phyloP scores from a whole-genome alignment of 352 stramenopile species.

The Phytopythium aichiense region DNA sequence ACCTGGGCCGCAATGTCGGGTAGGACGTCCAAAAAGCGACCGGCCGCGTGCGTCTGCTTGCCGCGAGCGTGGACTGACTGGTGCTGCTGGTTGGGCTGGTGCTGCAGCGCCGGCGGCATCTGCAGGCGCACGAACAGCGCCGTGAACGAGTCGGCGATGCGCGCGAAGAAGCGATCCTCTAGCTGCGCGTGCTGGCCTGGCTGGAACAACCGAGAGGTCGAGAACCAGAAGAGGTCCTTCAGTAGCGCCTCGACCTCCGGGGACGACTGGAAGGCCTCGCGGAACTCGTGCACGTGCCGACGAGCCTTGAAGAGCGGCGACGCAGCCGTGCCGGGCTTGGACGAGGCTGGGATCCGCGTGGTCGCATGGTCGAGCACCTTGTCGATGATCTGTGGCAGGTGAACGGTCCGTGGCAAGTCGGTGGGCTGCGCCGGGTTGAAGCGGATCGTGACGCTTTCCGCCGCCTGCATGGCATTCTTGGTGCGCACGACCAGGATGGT shows the following conservation, averaged over 20 bases:
- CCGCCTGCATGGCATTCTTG: constrained; percentile 65
- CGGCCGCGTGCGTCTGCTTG: background rate
- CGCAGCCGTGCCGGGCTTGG: background rate
- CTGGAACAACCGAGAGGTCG: constrained; percentile 61
- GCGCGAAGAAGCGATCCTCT: constrained; percentile 45
- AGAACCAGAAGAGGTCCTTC: constrained; percentile 78
- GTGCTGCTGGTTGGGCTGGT: background rate
- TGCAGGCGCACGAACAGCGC: constrained; percentile 59
- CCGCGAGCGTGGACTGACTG: constrained; percentile 4
- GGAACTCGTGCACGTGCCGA: constrained; percentile 34
- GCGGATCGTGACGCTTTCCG: constrained; percentile 58
- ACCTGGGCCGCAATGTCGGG: constrained; percentile 60
- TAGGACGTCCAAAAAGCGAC: constrained; percentile 48
- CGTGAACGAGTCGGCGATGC: constrained; percentile 69
- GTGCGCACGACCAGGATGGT: constrained; percentile 69
- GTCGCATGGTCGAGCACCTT: constrained; percentile 43
- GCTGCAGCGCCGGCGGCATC: constrained; percentile 31
- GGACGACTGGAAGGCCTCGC: constrained; percentile 33
- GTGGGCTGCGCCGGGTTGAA: constrained; percentile 44
- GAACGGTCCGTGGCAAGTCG: constrained; percentile 46
- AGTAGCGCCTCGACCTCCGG: constrained; percentile 49
- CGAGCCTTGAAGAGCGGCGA: constrained; percentile 21
- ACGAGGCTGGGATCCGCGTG: background rate
- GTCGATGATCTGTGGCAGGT: constrained; percentile 36
- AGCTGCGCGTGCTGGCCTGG: constrained; percentile 28